These are phyloP conservation scores for Fusarium oxysporum DNA, from an alignment of 2,329 filamentous ascomycete genomes.

Conservation along the genomic window DNA sequence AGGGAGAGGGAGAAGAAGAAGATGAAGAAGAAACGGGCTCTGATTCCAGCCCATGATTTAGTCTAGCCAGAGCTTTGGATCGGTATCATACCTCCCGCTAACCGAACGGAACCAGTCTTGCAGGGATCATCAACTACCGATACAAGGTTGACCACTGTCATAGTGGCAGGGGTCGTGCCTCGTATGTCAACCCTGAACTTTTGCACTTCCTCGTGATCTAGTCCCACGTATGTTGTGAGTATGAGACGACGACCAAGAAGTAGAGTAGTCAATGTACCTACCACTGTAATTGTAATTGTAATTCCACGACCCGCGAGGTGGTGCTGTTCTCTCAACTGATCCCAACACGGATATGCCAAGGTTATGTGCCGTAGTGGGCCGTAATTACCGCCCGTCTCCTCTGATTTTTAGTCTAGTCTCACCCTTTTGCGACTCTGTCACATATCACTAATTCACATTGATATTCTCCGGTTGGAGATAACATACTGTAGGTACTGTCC, in stretches of 20 bases:
- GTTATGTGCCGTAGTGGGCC: background rate
- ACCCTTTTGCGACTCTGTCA: conserved; percentile 5
- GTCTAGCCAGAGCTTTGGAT: conserved; percentile 14
- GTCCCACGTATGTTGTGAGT: background rate
- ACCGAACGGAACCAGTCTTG: background rate
- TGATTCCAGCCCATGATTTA: conserved; percentile 18
- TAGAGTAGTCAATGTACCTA: background rate
- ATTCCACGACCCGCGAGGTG: background rate
- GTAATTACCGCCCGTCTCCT: background rate
- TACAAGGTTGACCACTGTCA: background rate
- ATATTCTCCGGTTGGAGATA: conserved; percentile 4
- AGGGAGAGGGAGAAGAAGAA: background rate
- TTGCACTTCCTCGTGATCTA: conserved; percentile 15
- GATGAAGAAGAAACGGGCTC: background rate
- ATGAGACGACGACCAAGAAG: conserved; percentile 1
- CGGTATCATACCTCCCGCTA: conserved; percentile 16
- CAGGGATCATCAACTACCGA: conserved; percentile 20
- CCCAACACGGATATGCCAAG: conserved; percentile 14
- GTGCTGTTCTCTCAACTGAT: background rate
- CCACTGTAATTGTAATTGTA: background rate
- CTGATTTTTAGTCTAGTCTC: background rate
- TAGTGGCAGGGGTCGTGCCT: background rate
- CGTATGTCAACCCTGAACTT: conserved; percentile 11
- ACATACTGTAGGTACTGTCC: background rate
- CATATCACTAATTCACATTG: conserved; percentile 13